Evolutionary conservation across 2,329 filamentous ascomycete species (phyloP), one percentile per base, ranked within the genome.

Genomic region (Fusarium cicatricum): DNA sequence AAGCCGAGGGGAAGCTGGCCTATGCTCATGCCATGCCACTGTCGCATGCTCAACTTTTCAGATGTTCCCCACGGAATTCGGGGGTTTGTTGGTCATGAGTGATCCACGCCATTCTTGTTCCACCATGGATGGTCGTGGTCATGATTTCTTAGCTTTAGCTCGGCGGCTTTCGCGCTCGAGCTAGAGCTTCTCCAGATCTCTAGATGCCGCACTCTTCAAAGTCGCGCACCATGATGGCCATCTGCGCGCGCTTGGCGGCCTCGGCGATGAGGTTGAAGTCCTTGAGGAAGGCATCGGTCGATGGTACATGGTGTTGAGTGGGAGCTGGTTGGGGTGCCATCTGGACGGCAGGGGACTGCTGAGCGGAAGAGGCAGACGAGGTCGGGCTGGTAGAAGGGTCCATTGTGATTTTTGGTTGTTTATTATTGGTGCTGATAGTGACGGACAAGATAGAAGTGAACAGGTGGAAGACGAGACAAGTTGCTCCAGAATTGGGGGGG

Each of bases 201-300:
- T 60, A 84, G 40, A 92, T 75, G 47, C 84, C 85, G 70, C 90
- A 83, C 61, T 87, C 85, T 69, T 91, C 92, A 71, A 98, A 83
- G 75, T 97, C 94, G 59, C 93, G 84, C 82, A 93, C 90, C 72
- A 97, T 80, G 69, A 92, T 87, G 36, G 91, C 91, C 82, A 97
- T 90, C 76, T 97, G 92, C 10, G 94, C 94, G 36, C 93, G 83
- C 77, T 96, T 97, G 37, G 92, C 94, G 2, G 94, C 94, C 79
- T 98, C 94, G 31, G 93, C 93, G 36, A 97, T 84, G 26, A 97
- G 84, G 54, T 85, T 94, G 70, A 94, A 91, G 74, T 96, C 89
- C 68, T 88, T 86, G 56, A 96, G 82, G 71, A 92, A 92, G 23
- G 76, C 64, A 48, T 85, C 83, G 45, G 82, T 81, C 12, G 80